phyloP scores from a whole-genome alignment of 495 filamentous ascomycete genomes.

The Podospora pseudocomata region DNA sequence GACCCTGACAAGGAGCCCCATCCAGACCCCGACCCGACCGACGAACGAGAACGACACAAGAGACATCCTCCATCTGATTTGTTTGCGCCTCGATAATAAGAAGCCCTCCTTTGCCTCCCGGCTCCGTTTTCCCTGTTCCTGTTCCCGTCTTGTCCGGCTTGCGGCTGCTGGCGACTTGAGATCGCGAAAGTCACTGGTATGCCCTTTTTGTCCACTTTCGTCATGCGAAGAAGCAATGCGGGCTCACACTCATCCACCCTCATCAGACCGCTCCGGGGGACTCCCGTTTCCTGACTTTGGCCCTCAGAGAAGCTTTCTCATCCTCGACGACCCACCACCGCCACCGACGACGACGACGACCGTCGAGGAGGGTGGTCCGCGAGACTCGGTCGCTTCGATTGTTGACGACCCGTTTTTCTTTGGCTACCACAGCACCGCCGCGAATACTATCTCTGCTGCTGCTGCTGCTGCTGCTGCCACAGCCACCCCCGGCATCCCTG shows the following conservation, averaged over 20 bases:
- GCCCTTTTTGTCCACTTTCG: background rate
- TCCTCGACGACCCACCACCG: conserved; percentile 6
- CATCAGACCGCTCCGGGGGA: conserved; percentile 23
- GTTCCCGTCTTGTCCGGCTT: conserved; percentile 1
- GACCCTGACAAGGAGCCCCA: conserved; percentile 17
- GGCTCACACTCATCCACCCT: conserved; percentile 28
- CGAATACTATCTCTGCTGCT: background rate
- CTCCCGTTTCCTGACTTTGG: conserved; percentile 8
- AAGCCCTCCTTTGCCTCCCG: background rate
- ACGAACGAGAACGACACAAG: background rate
- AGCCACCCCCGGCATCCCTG: background rate
- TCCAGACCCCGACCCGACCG: background rate
- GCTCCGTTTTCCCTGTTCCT: background rate
- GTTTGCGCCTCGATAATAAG: background rate
- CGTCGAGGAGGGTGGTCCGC: conserved; percentile 20
- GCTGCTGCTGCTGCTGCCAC: background rate
- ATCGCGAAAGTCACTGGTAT: background rate
- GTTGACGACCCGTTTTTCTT: conserved; percentile 48
- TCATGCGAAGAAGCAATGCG: conserved; percentile 20
- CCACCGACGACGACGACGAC: conserved; percentile 19
- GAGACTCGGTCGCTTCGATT: conserved; percentile 44
- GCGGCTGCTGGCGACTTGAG: background rate
- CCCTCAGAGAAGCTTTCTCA: conserved; percentile 29
- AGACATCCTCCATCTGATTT: conserved; percentile 3
- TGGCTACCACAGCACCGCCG: conserved; percentile 9